A percentile compares a stretch with the other conserved stretches of the same genome.
These are phyloP conservation scores for Camelina laxa DNA, from an alignment of 345 rosid species.

Conservation along the genomic window DNA sequence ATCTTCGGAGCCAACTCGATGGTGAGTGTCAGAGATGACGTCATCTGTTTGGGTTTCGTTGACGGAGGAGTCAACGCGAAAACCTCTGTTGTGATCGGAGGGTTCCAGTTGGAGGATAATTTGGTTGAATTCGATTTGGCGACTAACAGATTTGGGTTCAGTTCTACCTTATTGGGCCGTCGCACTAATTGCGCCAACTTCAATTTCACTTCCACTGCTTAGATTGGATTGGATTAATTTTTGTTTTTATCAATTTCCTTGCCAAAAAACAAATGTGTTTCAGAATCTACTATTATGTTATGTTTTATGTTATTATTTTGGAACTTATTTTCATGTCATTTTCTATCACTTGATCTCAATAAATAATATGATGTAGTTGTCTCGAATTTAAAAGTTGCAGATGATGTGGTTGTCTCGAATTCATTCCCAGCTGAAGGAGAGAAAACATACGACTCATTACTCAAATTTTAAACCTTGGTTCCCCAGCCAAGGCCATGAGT, in stretches of 20 bases:
- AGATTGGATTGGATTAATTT: neutral
- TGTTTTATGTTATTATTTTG: neutral
- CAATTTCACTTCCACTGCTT: conserved; percentile 62
- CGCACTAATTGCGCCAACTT: conserved; percentile 68
- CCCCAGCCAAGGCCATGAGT: too few species aligned
- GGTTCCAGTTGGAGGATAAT: conserved; percentile 61
- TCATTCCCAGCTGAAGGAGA: too few species aligned
- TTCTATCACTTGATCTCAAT: neutral
- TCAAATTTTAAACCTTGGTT: too few species aligned
- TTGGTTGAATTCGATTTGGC: conserved; percentile 70
- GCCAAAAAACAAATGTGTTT: neutral
- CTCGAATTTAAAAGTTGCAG: too few species aligned
- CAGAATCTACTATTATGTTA: neutral
- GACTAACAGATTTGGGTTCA: conserved; percentile 63
- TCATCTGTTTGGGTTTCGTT: conserved; percentile 68
- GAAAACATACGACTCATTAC: too few species aligned
- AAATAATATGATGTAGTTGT: too few species aligned
- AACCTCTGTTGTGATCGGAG: conserved; percentile 76
- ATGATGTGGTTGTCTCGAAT: too few species aligned
- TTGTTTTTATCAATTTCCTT: neutral
- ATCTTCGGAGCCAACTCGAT: conserved; percentile 72
- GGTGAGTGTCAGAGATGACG: conserved; percentile 55
- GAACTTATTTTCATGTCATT: neutral
- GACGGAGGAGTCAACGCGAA: conserved; percentile 65
- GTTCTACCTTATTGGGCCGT: conserved; percentile 57